Percentiles rank a stretch among this genome's conserved stretches.
phyloP scores from a whole-genome alignment of 257 asterid species.

The Ehretia macrophylla region DNA sequence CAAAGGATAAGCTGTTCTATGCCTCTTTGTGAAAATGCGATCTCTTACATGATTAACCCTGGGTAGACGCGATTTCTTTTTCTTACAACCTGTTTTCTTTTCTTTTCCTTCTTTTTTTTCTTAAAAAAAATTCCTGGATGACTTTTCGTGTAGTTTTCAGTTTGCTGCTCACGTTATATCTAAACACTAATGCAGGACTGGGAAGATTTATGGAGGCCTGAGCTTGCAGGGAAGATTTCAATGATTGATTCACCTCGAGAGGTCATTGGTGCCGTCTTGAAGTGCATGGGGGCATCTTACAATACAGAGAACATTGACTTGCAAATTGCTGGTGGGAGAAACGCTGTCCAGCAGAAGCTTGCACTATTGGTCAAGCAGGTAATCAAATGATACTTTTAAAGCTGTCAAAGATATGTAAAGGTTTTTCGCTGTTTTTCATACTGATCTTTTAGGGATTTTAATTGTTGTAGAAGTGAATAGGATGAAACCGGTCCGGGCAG shows the following conservation, averaged over 20 bases:
- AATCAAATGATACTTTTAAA: not conserved
- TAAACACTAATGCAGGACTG: constrained; percentile 63
- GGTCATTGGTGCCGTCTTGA: constrained; percentile 81
- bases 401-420: no score
- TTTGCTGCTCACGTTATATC: not conserved
- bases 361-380: constrained; percentile 71
- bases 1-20: no score
- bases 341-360: constrained; percentile 67
- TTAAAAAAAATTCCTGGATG: not conserved
- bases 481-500: not conserved
- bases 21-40: not conserved
- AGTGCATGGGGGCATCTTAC: constrained; percentile 86
- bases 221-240: constrained; percentile 83
- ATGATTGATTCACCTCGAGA: constrained; percentile 94
- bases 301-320: constrained; percentile 63
- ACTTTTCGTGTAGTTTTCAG: not conserved
- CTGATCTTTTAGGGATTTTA: not conserved
- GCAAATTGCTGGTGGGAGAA: constrained; percentile 73
- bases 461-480: not conserved
- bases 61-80: not conserved
- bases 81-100: not conserved
- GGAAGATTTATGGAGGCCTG: constrained; percentile 96
- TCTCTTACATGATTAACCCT: not conserved
- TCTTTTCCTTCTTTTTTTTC: not conserved
- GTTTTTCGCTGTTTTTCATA: not conserved